Evolutionary conservation across 2,329 filamentous ascomycete genomes (phyloP), one percentile per base, ranked within the genome.

Genomic region (Fonsecaea multimorphosa): DNA sequence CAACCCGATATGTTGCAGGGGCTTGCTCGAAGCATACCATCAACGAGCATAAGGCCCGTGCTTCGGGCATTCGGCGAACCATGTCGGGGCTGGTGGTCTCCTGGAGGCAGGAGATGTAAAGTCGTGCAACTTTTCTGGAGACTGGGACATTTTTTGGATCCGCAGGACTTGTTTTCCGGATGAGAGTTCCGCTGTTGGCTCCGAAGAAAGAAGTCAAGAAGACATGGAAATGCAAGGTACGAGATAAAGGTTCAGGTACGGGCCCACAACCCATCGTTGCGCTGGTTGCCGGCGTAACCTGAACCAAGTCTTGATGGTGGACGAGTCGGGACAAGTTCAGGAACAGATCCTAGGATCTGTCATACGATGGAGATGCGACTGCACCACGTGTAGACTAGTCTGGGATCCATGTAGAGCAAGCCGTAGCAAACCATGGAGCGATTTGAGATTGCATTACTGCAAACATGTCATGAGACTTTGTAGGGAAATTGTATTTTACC

Each of bases 281-380:
- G 9, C 12, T 27, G 8, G 44, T 49, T 49, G 44, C 44, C 44
- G 44, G 19, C 44, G 44, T 49, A 49, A 49, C 44, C 44, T 27
- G 4, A 4, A 9, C 32, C 5, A 34, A 34, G 32, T 7, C 32
- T 3, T 6, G 32, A 34, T 34, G 32, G 11, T 34, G 32, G 32
- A 34, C 38, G n/a, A 44, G 38, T 44, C 9, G 38, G 38, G 38
- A 49, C 44, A 49, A 49, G 44, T 27, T 27, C 44, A 49, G 38
- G 44, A 49, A 49, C 44, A 27, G 5, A 22, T 24, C 22, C 27
- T 49, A n/a, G 44, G 22, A 49, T 49, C 44, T 49, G 44, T 49
- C 44, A 49, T 24, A 27, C 44, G 44, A 49, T 3, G n/a, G 44
- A 49, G 44, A 49, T 49, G 22, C 19, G 22, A 24, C 19, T 49